These are phyloP conservation scores for Mucor lusitanicus DNA, from an alignment of 371 early-diverging fungal species.

Conservation along the genomic window DNA sequence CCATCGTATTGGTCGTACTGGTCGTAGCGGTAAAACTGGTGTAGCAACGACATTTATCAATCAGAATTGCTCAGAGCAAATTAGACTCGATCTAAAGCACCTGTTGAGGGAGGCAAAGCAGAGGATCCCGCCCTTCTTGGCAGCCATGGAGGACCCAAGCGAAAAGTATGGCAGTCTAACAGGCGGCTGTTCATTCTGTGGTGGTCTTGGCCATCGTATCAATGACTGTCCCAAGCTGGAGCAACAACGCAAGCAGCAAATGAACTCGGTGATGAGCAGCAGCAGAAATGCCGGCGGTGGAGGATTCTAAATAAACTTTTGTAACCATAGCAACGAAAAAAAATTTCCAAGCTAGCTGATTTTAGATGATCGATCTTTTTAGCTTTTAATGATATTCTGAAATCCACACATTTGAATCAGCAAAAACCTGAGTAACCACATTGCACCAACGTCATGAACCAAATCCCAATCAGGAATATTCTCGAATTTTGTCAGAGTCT, in stretches of 20 bases:
- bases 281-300: constrained; percentile 43
- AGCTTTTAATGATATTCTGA: not conserved
- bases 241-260: constrained; percentile 64
- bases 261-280: constrained; percentile 50
- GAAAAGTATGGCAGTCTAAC: constrained; percentile 75
- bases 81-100: constrained; percentile 91
- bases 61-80: constrained; percentile 80
- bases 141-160: constrained; percentile 85
- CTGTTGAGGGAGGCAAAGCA: constrained; percentile 93
- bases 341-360: not conserved
- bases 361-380: not conserved
- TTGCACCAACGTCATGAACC: not conserved
- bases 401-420: not conserved
- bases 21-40: constrained; percentile 97
- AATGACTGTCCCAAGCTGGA: constrained; percentile 89
- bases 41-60: constrained; percentile 97
- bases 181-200: constrained; percentile 92
- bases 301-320: constrained; percentile 26
- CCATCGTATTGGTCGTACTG: constrained; percentile 99
- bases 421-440: not conserved
- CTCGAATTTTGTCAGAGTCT: constrained; percentile 12
- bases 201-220: constrained; percentile 94
- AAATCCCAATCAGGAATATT: constrained; percentile 7
- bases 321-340: not conserved
- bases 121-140: constrained; percentile 85